Base-by-base conservation (phyloP, 768 basidiomycete species). In the Amylocystis lapponica region DNA sequence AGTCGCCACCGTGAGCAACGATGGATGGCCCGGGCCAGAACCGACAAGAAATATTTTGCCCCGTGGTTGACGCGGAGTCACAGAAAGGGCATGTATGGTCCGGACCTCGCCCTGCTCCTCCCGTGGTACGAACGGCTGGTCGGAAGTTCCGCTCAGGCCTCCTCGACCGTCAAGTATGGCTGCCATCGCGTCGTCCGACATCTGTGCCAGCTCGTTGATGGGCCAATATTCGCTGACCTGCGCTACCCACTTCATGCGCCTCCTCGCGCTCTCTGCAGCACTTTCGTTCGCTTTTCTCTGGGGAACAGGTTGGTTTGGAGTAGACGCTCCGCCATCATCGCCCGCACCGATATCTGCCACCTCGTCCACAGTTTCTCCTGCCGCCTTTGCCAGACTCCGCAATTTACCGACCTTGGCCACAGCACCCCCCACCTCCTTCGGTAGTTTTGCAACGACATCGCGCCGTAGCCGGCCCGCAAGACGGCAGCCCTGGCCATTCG, bases 181-280 rank as follows among this genome's bases (percentile, higher is more conserved):
- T 10, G 70, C 62, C 79, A 94, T 86, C 4, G 91, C 87, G 16
- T 55, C 57, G 29, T 75, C 70, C 14, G 78, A 69, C 74, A 96
- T 75, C 9, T 65, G 61, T 0, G 89, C 83, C 7, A 97, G 74
- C 31, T 76, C 79, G 10, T 83, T 74, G 36, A 93, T 70, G 0
- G 91, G 83, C 89, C 92, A 97, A 61, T 96, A 97, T 60, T 97
- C 94, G 71, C 91, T 94, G 53, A 98, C 78, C 60, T 97, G 95
- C 0, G 91, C 83, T 3, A 96, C 83, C 90, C 92, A 97, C 61
- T 84, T 80, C 78, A 96, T 88, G 13, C 86, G 71, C 25, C 92
- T 72, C 45, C 65, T 70, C 40, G 75, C 66, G 19, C 52, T 49
- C 39, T 66, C 64, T 26, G 54, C 51, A 13, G 45, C 52, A 20